Conservation (phyloP, 164 flowering plant species). For the Saururus chinensis region DNA sequence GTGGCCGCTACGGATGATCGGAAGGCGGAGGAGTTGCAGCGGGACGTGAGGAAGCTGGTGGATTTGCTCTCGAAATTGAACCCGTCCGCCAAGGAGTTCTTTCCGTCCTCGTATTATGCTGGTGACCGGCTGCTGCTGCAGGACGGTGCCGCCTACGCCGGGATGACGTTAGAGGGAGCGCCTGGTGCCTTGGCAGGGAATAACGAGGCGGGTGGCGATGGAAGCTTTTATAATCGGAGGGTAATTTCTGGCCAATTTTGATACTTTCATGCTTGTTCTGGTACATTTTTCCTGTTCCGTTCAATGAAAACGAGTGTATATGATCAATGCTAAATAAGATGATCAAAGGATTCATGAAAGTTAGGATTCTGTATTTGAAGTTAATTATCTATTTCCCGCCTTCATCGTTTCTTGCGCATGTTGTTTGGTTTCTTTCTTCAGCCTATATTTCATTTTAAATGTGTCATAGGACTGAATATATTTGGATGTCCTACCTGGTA, state of each 20-base stretch:
- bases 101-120: constrained; percentile 41
- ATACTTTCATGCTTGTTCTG: neutral
- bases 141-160: constrained; percentile 21
- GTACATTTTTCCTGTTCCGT: too few relatives aligned
- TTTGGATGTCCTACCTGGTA: neutral
- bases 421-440: neutral
- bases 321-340: neutral
- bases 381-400: neutral
- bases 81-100: constrained; percentile 67
- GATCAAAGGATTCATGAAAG: too few relatives aligned
- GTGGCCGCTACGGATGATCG: neutral
- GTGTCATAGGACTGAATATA: neutral
- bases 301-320: too few relatives aligned
- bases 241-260: constrained; percentile 4
- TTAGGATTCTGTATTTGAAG: too few relatives aligned
- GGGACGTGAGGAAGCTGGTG: constrained; percentile 47
- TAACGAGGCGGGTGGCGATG: constrained; percentile 24
- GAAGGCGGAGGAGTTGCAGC: constrained; percentile 27
- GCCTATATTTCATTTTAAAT: neutral
- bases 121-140: constrained; percentile 5
- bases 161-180: neutral
- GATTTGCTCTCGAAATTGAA: constrained; percentile 67
- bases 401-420: neutral
- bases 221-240: constrained; percentile 21
- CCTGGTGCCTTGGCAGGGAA: constrained; percentile 8